phyloP scores from a whole-genome alignment of 23 red algal species.

The Cyanidiococcus yangmingshanensis region DNA sequence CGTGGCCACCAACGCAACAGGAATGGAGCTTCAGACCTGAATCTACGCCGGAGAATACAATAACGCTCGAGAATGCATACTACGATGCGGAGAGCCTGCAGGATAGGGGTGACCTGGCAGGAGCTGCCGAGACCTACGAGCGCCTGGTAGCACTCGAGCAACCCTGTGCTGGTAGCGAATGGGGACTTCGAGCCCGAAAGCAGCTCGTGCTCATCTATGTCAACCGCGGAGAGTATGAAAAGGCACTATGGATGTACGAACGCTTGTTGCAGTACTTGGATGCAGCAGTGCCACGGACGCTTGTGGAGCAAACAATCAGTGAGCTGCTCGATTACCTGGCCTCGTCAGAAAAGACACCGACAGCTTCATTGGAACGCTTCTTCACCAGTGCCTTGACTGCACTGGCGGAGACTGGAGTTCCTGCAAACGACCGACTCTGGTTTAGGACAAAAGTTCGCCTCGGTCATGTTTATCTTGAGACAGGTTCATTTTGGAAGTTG shows the following conservation, averaged over 20 bases:
- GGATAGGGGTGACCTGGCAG: slow-evolving; percentile 37
- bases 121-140: slow-evolving; percentile 53
- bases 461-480: slow-evolving; percentile 78
- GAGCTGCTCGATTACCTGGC: slow-evolving; percentile 84
- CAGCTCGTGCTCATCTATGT: slow-evolving; percentile 86
- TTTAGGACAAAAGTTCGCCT: slow-evolving; percentile 92
- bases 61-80: slow-evolving; percentile 33
- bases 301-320: slow-evolving; percentile 85
- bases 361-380: slow-evolving; percentile 58
- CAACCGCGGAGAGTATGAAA: slow-evolving; percentile 45
- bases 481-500: slow-evolving; percentile 52
- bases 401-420: slow-evolving; percentile 36
- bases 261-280: slow-evolving; percentile 83
- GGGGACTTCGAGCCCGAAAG: slow-evolving; percentile 95
- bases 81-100: slow-evolving; percentile 75
- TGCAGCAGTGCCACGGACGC: slow-evolving; percentile 88
- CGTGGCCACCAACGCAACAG: not conserved
- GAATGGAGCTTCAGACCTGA: not conserved
- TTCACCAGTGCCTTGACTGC: slow-evolving; percentile 63
- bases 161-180: slow-evolving; percentile 45
- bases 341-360: slow-evolving; percentile 38
- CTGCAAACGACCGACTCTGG: slow-evolving; percentile 75
- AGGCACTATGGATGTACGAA: slow-evolving; percentile 58
- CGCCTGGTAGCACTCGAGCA: slow-evolving; percentile 70
- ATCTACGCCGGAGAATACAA: not conserved